Evolutionary conservation across 345 rosid species (phyloP), one percentile per base, ranked within the genome.

Genomic region (Anastatica hierochuntica): DNA sequence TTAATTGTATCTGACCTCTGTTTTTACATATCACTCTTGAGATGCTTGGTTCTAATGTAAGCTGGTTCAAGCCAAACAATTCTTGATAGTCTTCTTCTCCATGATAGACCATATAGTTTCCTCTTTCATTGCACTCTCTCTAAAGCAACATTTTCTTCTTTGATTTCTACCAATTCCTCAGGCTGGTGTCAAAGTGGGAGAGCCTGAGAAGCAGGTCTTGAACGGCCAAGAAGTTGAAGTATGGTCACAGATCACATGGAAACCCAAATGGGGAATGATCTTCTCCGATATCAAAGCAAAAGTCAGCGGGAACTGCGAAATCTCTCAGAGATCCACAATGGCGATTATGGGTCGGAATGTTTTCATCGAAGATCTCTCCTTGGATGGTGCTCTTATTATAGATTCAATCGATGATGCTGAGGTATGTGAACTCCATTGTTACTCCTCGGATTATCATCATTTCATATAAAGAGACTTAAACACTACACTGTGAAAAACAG

Each of bases 161-260:
- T 68, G 39, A 34, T 43, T 37, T 50, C n/a, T 52, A 9, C 62
- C 38, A 71, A 21, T 44, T 10, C 59, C 10, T 8, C 50, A 82
- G 98, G 95, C 76, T 62, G 98, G 95, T 60, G 83, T 75, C 37
- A 72, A 72, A 72, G 75, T 87, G 9, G 88, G 51, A 55, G 83
- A 78, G 65, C 95, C 98, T 16, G 75, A 76, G 38, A 49, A 34
- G 18, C 70, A 70, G 51, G 82, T 79, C 40, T 81, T 84, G 66
- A 92, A 78, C 26, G 94, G 86, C 6, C 98, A 92, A 77, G 95
- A 84, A 58, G 94, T 90, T 44, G 96, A 90, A 76, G 84, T 85
- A 36, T 90, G 96, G 96, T 79, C 98, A 27, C 84, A 82, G 11
- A 67, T 92, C 58, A 63, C 71, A 31, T 88, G 96, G 98, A 81